Evolutionary conservation across 257 asterid species (phyloP), one percentile per base, ranked within the genome.

Genomic region (Thymus mandschuricus): DNA sequence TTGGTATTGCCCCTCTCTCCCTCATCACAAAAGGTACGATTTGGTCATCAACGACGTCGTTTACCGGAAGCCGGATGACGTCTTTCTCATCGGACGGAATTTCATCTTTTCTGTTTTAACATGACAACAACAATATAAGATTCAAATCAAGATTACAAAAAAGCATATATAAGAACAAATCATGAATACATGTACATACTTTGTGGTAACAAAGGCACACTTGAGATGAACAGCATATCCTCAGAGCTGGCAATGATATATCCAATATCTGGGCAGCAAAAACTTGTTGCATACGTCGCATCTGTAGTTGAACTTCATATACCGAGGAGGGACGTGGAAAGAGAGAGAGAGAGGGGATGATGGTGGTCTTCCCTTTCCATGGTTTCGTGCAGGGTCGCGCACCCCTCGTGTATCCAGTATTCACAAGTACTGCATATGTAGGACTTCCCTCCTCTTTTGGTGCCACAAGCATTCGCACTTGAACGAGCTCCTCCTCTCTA

Each of bases 401-500:
- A 56, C 1, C 13, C 29, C 13, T 29, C 12, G 31, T 56, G 61
- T 6, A 56, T 29, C 61, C 61, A 56, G 8, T 10, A 60, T 11
- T 60, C 43, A 2, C 65, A 60, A 34, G 1, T 4, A 8, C 4
- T 60, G 30, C 65, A 60, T 31, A 12, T 3, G 15, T 60, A 60
- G 9, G 65, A 60, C 0, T 21, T 21, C 21, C 21, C 21, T 21
- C 21, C 21, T 21, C 21, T 21, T 21, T 21, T 21, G 21, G 6
- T 34, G 3, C 65, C 65, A 34, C 65, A 60, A 33, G 45, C 65
- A 5, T 60, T 60, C 65, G 15, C 65, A 60, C 65, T 15, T 60
- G 29, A 60, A 60, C 6, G 65, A 60, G 35, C 40, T 7, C 95
- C 1, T 12, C 4, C 46, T 7, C 9, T 6, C 41, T 3, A n/a